Base-by-base conservation (phyloP, 345 rosid genomes). In the Syzygium aromaticum region DNA sequence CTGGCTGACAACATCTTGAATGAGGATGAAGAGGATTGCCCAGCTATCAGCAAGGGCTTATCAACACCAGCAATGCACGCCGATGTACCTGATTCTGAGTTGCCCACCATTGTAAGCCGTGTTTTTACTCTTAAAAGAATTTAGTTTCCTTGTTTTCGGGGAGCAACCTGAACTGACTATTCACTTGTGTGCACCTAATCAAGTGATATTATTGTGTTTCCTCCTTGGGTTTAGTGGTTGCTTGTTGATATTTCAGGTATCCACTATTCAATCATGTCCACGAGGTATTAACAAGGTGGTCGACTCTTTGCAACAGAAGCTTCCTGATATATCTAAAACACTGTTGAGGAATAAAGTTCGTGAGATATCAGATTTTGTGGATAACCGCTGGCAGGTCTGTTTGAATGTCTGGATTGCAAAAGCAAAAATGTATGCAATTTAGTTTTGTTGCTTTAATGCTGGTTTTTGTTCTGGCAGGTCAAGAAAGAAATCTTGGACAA, bases 361-460 rank as follows among this genome's bases (percentile, higher is more conserved):
- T 33, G 99, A 98, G 91, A 91, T 98, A 89, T 94, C 99, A 49
- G 94, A 96, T 59, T 98, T 92, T 77, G 94, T 91, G 67, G 97
- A 95, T 86, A 95, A 94, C 85, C 95, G 89, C 57, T 95, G 99
- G 99, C 98, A 96, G 99, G 99, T 98, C 92, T 82, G 96, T 89
- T 7, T 25, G 22, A 25, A 56, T 43, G 46, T 43, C 46, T 43
- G 46, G 46, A 43, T 3, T 43, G 46, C 46, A 43, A 43, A 43
- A 43, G 7, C 7, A 43, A 43, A 43, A 43, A 43, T 43, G 46
- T 43, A 43, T 43, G 46, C 46, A 43, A 43, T 43, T 43, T 57
- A 38, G 19, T 46, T 59, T 19, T n/a, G 67, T 13, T 28, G 85
- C 28, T 63, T 49, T 38, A 51, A 83, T 17, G 51, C 64, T 63